These are phyloP conservation scores for Hyaloscypha variabilis DNA, from an alignment of 495 filamentous ascomycete genomes.

Conservation along the genomic window DNA sequence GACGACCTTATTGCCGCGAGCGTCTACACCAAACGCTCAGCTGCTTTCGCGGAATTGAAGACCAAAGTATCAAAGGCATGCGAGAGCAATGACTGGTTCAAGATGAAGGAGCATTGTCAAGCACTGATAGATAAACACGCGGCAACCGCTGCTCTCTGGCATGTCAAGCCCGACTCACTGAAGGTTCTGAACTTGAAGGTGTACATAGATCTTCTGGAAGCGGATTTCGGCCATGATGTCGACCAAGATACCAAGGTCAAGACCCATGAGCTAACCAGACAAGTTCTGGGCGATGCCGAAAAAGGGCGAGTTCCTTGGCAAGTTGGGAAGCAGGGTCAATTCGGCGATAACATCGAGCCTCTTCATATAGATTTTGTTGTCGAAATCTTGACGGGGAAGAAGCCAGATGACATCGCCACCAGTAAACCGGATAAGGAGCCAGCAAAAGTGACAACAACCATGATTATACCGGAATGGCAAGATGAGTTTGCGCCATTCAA, in stretches of 20 bases:
- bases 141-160: too few species aligned
- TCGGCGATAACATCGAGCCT: slow-evolving; percentile 28
- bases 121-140: slow-evolving; percentile 6
- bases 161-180: too few species aligned
- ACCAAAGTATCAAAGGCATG: slow-evolving; percentile 2
- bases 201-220: slow-evolving; percentile 3
- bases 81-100: background rate
- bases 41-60: slow-evolving; percentile 13
- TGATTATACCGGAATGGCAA: too few species aligned
- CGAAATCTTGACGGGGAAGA: slow-evolving; percentile 26
- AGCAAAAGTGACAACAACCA: too few species aligned
- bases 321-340: slow-evolving; percentile 32
- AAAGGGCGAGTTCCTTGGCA: slow-evolving; percentile 30
- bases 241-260: background rate
- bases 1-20: slow-evolving; percentile 14
- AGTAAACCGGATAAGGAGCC: background rate
- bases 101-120: slow-evolving; percentile 11
- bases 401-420: background rate
- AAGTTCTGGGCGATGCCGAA: slow-evolving; percentile 31
- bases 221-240: background rate
- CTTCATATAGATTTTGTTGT: slow-evolving; percentile 31
- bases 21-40: slow-evolving; percentile 19
- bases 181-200: slow-evolving; percentile 13
- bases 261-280: background rate
- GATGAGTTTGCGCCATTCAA: slow-evolving; percentile 5